phyloP scores from a whole-genome alignment of 1,284 basidiomycete species.

The Puccinia novopanici region DNA sequence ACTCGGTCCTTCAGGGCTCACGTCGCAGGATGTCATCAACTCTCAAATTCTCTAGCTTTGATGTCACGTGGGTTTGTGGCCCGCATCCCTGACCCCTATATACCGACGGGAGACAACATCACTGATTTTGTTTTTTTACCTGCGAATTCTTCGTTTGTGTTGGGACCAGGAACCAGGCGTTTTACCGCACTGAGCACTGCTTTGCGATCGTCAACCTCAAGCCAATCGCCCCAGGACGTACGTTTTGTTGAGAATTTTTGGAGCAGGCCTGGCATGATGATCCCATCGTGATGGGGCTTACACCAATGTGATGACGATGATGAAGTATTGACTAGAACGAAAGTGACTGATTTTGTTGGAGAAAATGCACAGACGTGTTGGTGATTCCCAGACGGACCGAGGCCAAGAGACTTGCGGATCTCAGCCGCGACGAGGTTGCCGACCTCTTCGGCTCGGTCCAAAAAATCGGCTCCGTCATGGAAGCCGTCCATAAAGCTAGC shows the following conservation, averaged over 20 bases:
- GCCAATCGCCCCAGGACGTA: slow-evolving; percentile 57
- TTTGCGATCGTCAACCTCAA: slow-evolving; percentile 57
- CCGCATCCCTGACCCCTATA: too few relatives aligned
- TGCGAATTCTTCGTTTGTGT: too few relatives aligned
- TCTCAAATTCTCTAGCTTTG: slow-evolving; percentile 36
- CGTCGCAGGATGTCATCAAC: slow-evolving; percentile 33
- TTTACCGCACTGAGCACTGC: slow-evolving; percentile 20
- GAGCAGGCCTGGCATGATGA: too few relatives aligned
- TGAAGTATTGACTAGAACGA: not conserved
- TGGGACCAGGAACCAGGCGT: slow-evolving; percentile 29
- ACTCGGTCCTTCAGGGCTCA: slow-evolving; percentile 3
- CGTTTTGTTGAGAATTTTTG: not conserved
- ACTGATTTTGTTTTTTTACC: too few relatives aligned
- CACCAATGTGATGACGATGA: not conserved
- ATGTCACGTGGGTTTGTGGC: slow-evolving; percentile 36
- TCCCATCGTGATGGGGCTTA: too few relatives aligned
- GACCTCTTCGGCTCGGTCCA: slow-evolving; percentile 56
- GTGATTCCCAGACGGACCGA: slow-evolving; percentile 55
- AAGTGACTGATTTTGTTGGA: not conserved
- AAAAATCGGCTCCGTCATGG: slow-evolving; percentile 54
- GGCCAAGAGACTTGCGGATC: slow-evolving; percentile 54
- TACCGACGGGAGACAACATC: too few relatives aligned
- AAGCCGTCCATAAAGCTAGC: slow-evolving; percentile 54
- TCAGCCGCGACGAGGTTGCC: slow-evolving; percentile 53
- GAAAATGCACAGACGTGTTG: slow-evolving; percentile 52